These are phyloP conservation scores for Microcyclosporella mali DNA, from an alignment of 2,329 filamentous ascomycete genomes.

Conservation along the genomic window DNA sequence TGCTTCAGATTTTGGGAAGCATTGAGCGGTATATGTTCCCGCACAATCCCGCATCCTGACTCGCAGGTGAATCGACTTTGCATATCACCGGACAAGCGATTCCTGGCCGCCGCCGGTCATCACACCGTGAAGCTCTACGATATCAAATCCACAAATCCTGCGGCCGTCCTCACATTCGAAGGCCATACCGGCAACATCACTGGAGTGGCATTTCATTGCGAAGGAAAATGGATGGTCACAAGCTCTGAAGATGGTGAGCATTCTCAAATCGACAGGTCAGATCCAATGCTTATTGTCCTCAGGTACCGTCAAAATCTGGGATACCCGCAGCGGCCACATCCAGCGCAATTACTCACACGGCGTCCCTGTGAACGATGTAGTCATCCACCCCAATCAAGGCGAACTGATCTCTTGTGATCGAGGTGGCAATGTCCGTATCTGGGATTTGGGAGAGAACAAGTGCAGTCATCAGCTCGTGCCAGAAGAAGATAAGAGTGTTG, in stretches of 20 bases:
- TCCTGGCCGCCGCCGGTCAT: slow-evolving; percentile 72
- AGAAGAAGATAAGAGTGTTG: slow-evolving; percentile 88
- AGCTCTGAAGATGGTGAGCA: slow-evolving; percentile 76
- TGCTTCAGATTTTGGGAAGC: slow-evolving; percentile 86
- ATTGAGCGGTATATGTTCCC: slow-evolving; percentile 92
- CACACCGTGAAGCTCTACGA: slow-evolving; percentile 97
- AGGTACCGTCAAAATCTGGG: slow-evolving; percentile 89
- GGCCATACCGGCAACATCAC: slow-evolving; percentile 95
- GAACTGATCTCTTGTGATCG: slow-evolving; percentile 96
- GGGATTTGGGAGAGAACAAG: slow-evolving; percentile 95
- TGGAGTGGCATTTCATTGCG: slow-evolving; percentile 94
- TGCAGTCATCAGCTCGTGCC: slow-evolving; percentile 95
- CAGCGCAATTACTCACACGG: slow-evolving; percentile 92
- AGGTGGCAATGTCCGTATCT: slow-evolving; percentile 85
- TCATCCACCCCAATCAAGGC: slow-evolving; percentile 98
- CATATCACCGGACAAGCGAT: slow-evolving; percentile 97
- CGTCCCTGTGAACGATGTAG: slow-evolving; percentile 88
- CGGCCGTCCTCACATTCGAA: slow-evolving; percentile 86
- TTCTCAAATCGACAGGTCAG: background rate
- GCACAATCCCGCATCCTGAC: slow-evolving; percentile 95
- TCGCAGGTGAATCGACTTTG: slow-evolving; percentile 97
- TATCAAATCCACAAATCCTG: slow-evolving; percentile 96
- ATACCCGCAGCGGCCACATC: slow-evolving; percentile 75
- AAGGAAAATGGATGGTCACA: slow-evolving; percentile 99
- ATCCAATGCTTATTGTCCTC: slow-evolving; percentile 3